Percentiles rank a stretch among this genome's conserved stretches.
Conservation (phyloP, 768 basidiomycete species). For the Leccinum aurantiacum region DNA sequence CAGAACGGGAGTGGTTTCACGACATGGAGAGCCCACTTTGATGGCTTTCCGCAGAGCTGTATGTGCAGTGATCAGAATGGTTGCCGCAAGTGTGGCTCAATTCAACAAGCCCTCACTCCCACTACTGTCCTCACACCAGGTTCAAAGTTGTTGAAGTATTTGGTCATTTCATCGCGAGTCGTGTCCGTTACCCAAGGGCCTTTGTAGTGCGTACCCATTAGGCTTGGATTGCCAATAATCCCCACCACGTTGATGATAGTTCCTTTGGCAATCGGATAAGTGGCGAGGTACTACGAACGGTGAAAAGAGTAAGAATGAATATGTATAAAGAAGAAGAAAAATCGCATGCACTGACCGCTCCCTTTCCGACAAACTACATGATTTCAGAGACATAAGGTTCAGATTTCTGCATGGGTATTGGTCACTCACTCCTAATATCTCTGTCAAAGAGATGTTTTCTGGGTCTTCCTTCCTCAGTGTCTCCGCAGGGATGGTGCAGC, state of each 20-base stretch:
- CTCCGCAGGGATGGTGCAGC: conserved; percentile 38
- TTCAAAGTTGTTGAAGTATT: conserved; percentile 36
- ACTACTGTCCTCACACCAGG: conserved; percentile 33
- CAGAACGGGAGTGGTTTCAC: conserved; percentile 42
- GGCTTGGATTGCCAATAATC: conserved; percentile 28
- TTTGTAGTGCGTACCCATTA: conserved; percentile 32
- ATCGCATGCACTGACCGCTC: conserved; percentile 1
- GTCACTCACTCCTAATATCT: conserved; percentile 23
- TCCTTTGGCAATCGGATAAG: conserved; percentile 41
- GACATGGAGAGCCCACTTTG: conserved; percentile 46
- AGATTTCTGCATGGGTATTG: background rate
- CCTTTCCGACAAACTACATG: conserved; percentile 16
- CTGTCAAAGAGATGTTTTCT: conserved; percentile 20
- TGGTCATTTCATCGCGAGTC: conserved; percentile 35
- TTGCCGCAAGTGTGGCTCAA: background rate
- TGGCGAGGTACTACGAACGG: conserved; percentile 36
- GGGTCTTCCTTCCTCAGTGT: conserved; percentile 28
- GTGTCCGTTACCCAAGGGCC: conserved; percentile 33
- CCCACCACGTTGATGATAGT: conserved; percentile 38
- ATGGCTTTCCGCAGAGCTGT: conserved; percentile 38
- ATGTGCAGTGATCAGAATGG: background rate
- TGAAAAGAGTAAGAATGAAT: background rate
- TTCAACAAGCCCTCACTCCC: conserved; percentile 21
- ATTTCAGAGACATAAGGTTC: conserved; percentile 8
- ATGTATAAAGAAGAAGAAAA: background rate